Percentiles rank a stretch among this genome's conserved stretches.
Evolutionary conservation across 306 rosid genomes (phyloP).

Genomic region (Arachis hypogaea): DNA sequence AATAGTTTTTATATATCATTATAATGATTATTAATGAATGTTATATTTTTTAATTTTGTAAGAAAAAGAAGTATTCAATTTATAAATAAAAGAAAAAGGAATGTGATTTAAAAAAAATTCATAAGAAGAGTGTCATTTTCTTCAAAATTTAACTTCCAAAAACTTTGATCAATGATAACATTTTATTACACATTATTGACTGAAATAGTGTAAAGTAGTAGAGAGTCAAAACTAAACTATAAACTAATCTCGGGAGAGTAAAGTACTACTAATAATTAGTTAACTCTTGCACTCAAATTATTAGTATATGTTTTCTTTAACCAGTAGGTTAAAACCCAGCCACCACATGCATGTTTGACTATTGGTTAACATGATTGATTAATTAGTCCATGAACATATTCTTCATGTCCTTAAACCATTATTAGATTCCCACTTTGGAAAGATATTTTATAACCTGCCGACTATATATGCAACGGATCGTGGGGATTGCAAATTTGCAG

Average conservation of each 20-base stretch:
- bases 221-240: background rate
- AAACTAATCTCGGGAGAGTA: background rate
- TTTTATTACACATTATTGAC: background rate
- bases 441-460: constrained; percentile 29
- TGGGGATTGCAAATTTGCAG: constrained; percentile 13
- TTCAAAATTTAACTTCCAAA: too few species aligned
- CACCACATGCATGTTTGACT: background rate
- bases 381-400: background rate
- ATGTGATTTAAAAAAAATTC: too few species aligned
- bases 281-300: background rate
- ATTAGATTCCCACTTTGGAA: constrained; percentile 31
- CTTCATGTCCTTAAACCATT: constrained; percentile 28
- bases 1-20: too few species aligned
- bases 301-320: background rate
- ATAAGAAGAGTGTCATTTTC: too few species aligned
- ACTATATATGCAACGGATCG: constrained; percentile 26
- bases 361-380: background rate
- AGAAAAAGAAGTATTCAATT: too few species aligned
- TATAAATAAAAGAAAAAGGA: too few species aligned
- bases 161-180: background rate
- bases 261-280: background rate
- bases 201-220: background rate
- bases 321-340: background rate
- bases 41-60: too few species aligned
- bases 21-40: too few species aligned